These are phyloP conservation scores for Phaeophleospora eucalypticola DNA, from an alignment of 2,329 filamentous ascomycete genomes.

Conservation along the genomic window DNA sequence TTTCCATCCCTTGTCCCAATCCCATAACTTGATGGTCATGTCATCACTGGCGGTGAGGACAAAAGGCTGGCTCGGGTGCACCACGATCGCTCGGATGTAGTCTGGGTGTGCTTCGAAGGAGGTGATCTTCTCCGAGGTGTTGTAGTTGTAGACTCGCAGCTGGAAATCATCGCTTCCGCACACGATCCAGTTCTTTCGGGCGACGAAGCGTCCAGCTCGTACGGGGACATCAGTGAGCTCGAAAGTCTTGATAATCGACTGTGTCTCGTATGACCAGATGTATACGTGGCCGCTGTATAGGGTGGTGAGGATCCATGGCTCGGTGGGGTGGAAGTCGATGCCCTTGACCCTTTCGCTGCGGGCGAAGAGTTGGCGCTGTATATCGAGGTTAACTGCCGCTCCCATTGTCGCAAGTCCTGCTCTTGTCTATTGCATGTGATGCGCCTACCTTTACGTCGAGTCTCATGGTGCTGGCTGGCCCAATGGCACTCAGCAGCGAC, in stretches of 20 bases:
- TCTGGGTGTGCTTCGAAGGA: conserved; percentile 97
- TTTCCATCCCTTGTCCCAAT: conserved; percentile 98
- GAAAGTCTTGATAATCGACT: conserved; percentile 97
- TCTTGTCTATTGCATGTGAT: neutral
- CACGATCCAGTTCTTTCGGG: conserved; percentile 86
- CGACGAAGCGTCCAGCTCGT: conserved; percentile 90
- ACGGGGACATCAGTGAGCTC: conserved; percentile 98
- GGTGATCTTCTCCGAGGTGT: conserved; percentile 97
- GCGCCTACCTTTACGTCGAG: conserved; percentile 56
- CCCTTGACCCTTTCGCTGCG: conserved; percentile 94
- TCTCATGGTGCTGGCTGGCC: conserved; percentile 44
- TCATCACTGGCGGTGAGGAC: conserved; percentile 95
- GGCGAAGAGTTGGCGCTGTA: conserved; percentile 75
- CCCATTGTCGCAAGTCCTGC: conserved; percentile 20
- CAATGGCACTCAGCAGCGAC: conserved; percentile 8
- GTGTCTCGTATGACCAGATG: conserved; percentile 98
- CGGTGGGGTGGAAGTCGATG: conserved; percentile 93
- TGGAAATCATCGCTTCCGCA: conserved; percentile 86
- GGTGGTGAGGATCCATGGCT: conserved; percentile 93
- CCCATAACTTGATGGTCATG: conserved; percentile 98
- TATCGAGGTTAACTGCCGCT: conserved; percentile 40
- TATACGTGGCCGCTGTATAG: conserved; percentile 98
- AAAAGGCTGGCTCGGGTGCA: conserved; percentile 93
- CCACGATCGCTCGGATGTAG: conserved; percentile 93
- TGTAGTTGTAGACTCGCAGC: conserved; percentile 94